Base-by-base conservation (phyloP, 768 basidiomycete genomes). In the Boletellus emodensis region DNA sequence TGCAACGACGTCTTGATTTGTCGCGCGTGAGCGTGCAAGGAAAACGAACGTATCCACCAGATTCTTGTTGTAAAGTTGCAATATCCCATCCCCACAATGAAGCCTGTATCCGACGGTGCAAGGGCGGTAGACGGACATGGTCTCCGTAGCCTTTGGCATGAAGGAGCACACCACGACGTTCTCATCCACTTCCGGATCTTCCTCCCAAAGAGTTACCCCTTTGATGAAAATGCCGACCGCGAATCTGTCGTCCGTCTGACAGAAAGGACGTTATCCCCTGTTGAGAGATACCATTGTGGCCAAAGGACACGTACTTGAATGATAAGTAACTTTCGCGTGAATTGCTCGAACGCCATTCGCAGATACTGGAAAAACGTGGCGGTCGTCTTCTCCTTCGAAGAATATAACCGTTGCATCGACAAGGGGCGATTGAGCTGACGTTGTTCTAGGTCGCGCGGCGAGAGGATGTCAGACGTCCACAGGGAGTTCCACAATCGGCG, bases 91-190 rank as follows among this genome's bases (percentile, higher is more conserved):
- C 32, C 75, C 74, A 59, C 78, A 80, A 52, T 81, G 78, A 24
- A 86, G 62, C 30, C 75, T 70, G 60, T 82, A 83, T 5, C 82
- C 83, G 3, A 61, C 59, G 0, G 76, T 71, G 48, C 81, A 82
- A 22, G 77, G 75, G 15, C 72, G 71, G 53, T 78, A 80, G 1
- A 71, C 73, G 3, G 81, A 74, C 44, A 77, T 69, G 12, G 71
- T 64, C 3, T 74, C 69, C 0, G 78, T 75, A 3, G 79, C 75
- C 32, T 75, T 66, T 3, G 80, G 75, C 74, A 83, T 73, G 62
- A 85, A 85, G 1, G 82, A 77, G 55, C 79, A 81, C 8, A 83
- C 80, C 6, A 82, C 79, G 9, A 85, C 76, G 40, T 82, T 81
- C 18, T 82, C 69, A 40, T 75, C 72, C 15, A 84, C 75, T 43